These are phyloP conservation scores for Botryotinia calthae DNA, from an alignment of 2,329 filamentous ascomycete genomes.

Conservation along the genomic window DNA sequence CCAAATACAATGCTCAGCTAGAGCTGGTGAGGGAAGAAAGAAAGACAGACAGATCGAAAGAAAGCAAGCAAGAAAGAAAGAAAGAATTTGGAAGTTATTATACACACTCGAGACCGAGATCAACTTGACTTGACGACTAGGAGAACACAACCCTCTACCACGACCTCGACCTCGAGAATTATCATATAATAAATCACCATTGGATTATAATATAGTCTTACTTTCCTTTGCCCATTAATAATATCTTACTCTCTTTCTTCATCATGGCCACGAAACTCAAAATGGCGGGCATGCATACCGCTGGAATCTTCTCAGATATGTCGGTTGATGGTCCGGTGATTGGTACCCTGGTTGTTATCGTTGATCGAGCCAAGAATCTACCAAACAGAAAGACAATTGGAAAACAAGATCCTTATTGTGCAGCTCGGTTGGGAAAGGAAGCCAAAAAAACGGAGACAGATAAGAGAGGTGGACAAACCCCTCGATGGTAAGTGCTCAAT, in stretches of 20 bases:
- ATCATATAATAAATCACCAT: background rate
- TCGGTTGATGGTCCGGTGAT: conserved; percentile 89
- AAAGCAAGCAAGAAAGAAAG: conserved; percentile 8
- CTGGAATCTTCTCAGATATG: conserved; percentile 93
- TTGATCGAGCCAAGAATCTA: conserved; percentile 94
- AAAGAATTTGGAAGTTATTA: background rate
- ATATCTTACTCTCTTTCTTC: conserved; percentile 4
- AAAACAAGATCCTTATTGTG: conserved; percentile 97
- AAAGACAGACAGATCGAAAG: conserved; percentile 19
- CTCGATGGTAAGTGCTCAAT: conserved; percentile 69
- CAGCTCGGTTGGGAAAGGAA: conserved; percentile 89
- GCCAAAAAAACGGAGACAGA: conserved; percentile 97
- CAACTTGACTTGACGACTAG: background rate
- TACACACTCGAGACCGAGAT: conserved; percentile 5
- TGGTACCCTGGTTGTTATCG: conserved; percentile 85
- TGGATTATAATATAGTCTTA: background rate
- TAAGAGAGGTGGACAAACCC: conserved; percentile 90
- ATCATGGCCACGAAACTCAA: conserved; percentile 54
- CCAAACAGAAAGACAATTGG: conserved; percentile 97
- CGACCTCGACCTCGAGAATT: conserved; percentile 8
- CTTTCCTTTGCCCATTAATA: conserved; percentile 7
- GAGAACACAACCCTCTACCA: background rate
- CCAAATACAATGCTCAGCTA: conserved; percentile 30
- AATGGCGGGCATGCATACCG: conserved; percentile 70
- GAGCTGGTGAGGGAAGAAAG: conserved; percentile 28